A percentile compares a stretch with the other conserved stretches of the same genome.
Evolutionary conservation across 257 asterid species (phyloP).

Genomic region (Thymus quinquecostatus): DNA sequence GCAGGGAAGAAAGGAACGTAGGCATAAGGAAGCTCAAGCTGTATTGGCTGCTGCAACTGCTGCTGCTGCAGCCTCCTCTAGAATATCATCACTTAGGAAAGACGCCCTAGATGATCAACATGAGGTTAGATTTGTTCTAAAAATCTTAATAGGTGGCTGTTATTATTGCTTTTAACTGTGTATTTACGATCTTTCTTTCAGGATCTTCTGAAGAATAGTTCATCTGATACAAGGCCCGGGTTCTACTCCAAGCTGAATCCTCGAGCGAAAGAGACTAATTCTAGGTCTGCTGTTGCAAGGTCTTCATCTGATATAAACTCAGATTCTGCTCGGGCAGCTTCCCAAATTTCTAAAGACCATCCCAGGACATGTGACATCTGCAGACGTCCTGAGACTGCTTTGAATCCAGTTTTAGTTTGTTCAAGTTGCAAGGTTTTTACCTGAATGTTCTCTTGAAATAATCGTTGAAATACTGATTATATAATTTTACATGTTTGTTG

Average conservation of each 20-base stretch:
- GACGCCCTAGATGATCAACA: conserved; percentile 68
- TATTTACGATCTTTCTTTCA: conserved; percentile 28
- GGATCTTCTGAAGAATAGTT: conserved; percentile 54
- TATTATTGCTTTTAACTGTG: neutral
- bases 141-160: conserved; percentile 19
- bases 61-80: conserved; percentile 96
- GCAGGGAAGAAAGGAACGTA: conserved; percentile 92
- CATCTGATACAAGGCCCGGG: conserved; percentile 51
- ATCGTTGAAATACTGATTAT: conserved; percentile 1
- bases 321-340: conserved; percentile 48
- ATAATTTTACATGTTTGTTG: conserved; percentile 18
- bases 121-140: conserved; percentile 52
- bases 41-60: conserved; percentile 99
- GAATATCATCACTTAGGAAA: conserved; percentile 81
- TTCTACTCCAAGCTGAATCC: conserved; percentile 58
- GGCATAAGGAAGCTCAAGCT: conserved; percentile 97
- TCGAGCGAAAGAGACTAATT: conserved; percentile 61
- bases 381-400: conserved; percentile 73
- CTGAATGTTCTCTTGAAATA: conserved; percentile 19
- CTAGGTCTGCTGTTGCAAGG: conserved; percentile 58
- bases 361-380: conserved; percentile 88
- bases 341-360: conserved; percentile 62
- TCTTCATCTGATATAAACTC: conserved; percentile 53
- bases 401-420: conserved; percentile 85
- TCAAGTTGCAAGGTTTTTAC: conserved; percentile 85